Conservation (phyloP, 257 asterid genomes). For the Apocynum venetum region DNA sequence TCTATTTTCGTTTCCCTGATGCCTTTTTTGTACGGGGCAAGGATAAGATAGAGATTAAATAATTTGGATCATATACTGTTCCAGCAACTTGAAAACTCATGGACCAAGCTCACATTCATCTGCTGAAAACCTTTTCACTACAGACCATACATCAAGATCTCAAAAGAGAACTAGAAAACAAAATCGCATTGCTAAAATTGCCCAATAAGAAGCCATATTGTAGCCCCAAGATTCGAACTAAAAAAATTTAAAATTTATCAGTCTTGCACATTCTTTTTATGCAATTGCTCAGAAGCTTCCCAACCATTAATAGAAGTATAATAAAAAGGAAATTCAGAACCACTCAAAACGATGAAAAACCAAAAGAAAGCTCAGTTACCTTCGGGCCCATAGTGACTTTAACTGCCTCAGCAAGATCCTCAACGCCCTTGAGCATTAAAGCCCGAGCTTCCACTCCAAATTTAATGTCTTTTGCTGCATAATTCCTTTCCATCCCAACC, state of each 20-base stretch:
- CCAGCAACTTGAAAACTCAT: background rate
- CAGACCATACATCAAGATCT: background rate
- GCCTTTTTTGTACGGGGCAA: background rate
- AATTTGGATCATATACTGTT: background rate
- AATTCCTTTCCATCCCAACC: conserved; percentile 46
- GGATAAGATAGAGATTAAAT: background rate
- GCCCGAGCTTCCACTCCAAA: conserved; percentile 65
- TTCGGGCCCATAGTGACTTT: conserved; percentile 68
- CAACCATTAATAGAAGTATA: background rate
- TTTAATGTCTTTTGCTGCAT: conserved; percentile 57
- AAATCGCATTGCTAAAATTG: background rate
- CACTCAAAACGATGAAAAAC: background rate
- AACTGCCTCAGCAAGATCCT: conserved; percentile 61
- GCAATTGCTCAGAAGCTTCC: background rate
- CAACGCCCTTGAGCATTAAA: conserved; percentile 59
- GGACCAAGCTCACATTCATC: background rate
- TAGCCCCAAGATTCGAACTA: background rate
- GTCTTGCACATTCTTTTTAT: background rate
- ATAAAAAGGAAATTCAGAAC: background rate
- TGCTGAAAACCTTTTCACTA: background rate
- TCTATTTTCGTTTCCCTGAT: background rate
- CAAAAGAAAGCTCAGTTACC: conserved; percentile 32
- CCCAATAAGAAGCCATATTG: background rate
- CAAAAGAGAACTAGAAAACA: background rate
- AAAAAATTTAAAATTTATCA: background rate